A percentile compares a stretch with the other conserved stretches of the same genome.
Evolutionary conservation across 495 filamentous ascomycete species (phyloP).

Genomic region (Penicillium macrosclerotiorum): DNA sequence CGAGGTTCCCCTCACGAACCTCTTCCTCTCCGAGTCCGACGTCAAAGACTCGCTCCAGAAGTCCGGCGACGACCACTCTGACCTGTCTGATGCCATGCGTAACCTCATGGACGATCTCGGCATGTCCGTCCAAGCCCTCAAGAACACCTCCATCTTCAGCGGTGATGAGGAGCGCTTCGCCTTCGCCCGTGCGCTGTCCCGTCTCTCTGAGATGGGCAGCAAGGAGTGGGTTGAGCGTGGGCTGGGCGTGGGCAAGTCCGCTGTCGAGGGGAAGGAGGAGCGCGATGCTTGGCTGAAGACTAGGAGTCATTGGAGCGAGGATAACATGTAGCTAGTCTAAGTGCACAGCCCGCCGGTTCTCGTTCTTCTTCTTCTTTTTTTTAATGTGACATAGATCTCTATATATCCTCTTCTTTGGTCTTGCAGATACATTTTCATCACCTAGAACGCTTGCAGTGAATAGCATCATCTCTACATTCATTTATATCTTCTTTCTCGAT

Average conservation of each 20-base stretch:
- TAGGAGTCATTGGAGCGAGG: constrained; percentile 66
- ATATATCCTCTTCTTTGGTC: too few relatives aligned
- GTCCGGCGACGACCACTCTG: constrained; percentile 47
- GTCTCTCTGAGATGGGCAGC: constrained; percentile 89
- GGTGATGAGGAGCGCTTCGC: constrained; percentile 97
- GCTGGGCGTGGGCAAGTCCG: constrained; percentile 67
- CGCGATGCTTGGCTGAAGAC: constrained; percentile 63
- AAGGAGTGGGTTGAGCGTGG: constrained; percentile 92
- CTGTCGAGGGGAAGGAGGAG: constrained; percentile 57
- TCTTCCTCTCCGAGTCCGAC: constrained; percentile 86
- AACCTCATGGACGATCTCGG: constrained; percentile 93
- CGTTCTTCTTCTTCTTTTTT: too few relatives aligned
- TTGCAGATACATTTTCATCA: constrained; percentile 6
- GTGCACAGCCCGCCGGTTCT: background rate
- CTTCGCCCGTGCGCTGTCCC: constrained; percentile 82
- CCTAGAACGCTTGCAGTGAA: too few relatives aligned
- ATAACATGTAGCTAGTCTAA: constrained; percentile 55
- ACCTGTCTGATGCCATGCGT: constrained; percentile 78
- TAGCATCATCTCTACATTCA: too few relatives aligned
- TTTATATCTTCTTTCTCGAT: too few relatives aligned
- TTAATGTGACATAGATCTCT: constrained; percentile 4
- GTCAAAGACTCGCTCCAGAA: constrained; percentile 48
- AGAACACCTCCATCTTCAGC: constrained; percentile 82
- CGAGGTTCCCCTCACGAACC: constrained; percentile 74
- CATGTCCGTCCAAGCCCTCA: constrained; percentile 78